phyloP scores from a whole-genome alignment of 208 protist genomes.

The Zelonia costaricensis region DNA sequence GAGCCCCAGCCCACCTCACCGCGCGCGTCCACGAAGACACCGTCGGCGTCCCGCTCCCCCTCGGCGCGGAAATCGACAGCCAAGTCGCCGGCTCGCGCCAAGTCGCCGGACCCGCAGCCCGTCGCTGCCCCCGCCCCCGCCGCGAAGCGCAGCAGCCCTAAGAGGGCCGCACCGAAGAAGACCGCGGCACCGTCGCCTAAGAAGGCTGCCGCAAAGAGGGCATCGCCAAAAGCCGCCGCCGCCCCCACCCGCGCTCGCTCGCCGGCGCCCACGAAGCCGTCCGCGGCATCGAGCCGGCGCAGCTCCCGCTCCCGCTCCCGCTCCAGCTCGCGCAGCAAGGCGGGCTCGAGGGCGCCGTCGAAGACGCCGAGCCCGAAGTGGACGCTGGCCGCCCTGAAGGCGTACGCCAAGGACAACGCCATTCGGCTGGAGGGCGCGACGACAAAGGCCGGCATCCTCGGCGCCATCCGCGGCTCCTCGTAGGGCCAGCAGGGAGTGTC shows the following conservation, averaged over 20 bases:
- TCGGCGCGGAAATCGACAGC: constrained; percentile 10
- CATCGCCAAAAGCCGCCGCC: background rate
- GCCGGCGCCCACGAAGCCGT: constrained; percentile 8
- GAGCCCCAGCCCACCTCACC: background rate
- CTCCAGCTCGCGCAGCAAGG: constrained; percentile 10
- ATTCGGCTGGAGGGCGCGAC: constrained; percentile 46
- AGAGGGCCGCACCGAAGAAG: constrained; percentile 19
- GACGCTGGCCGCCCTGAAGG: constrained; percentile 62
- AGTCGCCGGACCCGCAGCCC: background rate
- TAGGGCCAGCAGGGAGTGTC: background rate
- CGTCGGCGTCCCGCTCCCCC: constrained; percentile 6
- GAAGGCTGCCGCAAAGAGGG: constrained; percentile 15
- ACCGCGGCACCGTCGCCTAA: background rate
- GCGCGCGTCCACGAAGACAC: background rate
- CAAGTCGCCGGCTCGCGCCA: constrained; percentile 7
- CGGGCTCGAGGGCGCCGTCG: background rate
- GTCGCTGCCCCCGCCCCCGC: background rate
- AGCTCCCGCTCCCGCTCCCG: constrained; percentile 8
- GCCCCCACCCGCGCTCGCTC: no score
- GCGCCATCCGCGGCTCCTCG: constrained; percentile 36
- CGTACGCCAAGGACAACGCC: constrained; percentile 62
- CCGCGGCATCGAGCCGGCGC: constrained; percentile 6
- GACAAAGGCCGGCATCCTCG: constrained; percentile 69
- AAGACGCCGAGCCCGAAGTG: constrained; percentile 54
- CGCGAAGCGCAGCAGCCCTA: constrained; percentile 11